A percentile compares a stretch with the other conserved stretches of the same genome.
Conservation (phyloP, 495 filamentous ascomycete genomes). For the Coniosporium apollinis region DNA sequence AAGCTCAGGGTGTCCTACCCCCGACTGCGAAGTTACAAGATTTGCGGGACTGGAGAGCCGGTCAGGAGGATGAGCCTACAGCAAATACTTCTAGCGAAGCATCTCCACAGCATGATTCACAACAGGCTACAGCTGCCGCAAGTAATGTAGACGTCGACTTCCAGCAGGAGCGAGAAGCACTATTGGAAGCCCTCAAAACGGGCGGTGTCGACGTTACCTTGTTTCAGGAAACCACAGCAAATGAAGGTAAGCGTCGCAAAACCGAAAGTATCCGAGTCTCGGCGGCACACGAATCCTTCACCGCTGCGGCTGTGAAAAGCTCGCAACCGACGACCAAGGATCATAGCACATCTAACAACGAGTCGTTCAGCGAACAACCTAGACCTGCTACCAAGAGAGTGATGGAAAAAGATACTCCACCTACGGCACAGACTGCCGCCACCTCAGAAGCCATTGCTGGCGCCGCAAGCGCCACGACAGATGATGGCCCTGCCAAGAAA, state of each 20-base stretch:
- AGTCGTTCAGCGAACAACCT: neutral
- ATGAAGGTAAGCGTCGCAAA: no score
- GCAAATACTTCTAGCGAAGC: no score
- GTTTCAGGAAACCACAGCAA: no score
- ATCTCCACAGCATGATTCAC: neutral
- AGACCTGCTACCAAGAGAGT: neutral
- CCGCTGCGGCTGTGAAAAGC: neutral
- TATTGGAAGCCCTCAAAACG: constrained; percentile 33
- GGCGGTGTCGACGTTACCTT: constrained; percentile 34
- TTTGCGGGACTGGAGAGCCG: constrained; percentile 22
- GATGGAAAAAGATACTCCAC: constrained; percentile 1
- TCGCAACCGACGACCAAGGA: neutral
- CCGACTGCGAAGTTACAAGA: constrained; percentile 31
- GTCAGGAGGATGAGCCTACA: neutral
- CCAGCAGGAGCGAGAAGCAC: constrained; percentile 26
- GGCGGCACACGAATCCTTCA: neutral
- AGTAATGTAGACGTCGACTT: constrained; percentile 24
- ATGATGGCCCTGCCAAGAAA: constrained; percentile 4
- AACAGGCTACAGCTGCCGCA: constrained; percentile 8
- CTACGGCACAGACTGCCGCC: no score
- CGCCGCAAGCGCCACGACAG: neutral
- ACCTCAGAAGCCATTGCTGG: neutral
- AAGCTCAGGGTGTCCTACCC: constrained; percentile 32
- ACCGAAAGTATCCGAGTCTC: neutral
- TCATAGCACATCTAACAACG: neutral